phyloP scores from a whole-genome alignment of 1,284 basidiomycete species.

The Fistulinella staudtii region DNA sequence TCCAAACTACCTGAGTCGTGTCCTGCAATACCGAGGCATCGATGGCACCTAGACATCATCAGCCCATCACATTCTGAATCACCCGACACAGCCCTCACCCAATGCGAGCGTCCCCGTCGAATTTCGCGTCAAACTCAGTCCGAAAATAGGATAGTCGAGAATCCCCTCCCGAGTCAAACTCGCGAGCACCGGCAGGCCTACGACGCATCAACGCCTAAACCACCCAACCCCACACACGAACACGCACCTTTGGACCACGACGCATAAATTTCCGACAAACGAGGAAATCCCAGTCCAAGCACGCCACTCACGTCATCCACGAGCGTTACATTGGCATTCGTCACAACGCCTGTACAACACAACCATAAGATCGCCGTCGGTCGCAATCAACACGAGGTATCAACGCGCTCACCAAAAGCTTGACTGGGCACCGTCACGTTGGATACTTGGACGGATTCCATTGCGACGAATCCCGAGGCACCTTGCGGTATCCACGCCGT shows the following conservation, averaged over 20 bases:
- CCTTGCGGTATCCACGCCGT: slow-evolving; percentile 35
- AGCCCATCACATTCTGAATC: too few species aligned
- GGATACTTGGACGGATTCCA: slow-evolving; percentile 55
- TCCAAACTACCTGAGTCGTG: slow-evolving; percentile 61
- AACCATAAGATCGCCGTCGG: slow-evolving; percentile 1
- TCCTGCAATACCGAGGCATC: slow-evolving; percentile 65
- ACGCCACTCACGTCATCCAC: slow-evolving; percentile 63
- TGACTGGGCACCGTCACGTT: slow-evolving; percentile 59
- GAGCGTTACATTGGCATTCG: slow-evolving; percentile 58
- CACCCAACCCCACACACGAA: not conserved
- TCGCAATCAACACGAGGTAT: slow-evolving; percentile 3
- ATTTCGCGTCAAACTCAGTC: slow-evolving; percentile 58
- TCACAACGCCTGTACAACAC: slow-evolving; percentile 52
- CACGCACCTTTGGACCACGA: slow-evolving; percentile 49
- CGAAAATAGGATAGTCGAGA: slow-evolving; percentile 71
- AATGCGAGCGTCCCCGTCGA: slow-evolving; percentile 58
- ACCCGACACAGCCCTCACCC: slow-evolving; percentile 46
- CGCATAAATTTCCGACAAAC: slow-evolving; percentile 58
- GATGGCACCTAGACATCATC: slow-evolving; percentile 52
- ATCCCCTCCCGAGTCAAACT: slow-evolving; percentile 57
- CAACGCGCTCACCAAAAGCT: slow-evolving; percentile 52
- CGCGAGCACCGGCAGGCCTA: slow-evolving; percentile 65
- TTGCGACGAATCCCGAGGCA: slow-evolving; percentile 65
- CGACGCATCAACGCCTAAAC: too few species aligned
- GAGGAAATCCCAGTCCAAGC: slow-evolving; percentile 69